Conservation (phyloP, 1,284 basidiomycete genomes). For the Schizophyllum amplum region DNA sequence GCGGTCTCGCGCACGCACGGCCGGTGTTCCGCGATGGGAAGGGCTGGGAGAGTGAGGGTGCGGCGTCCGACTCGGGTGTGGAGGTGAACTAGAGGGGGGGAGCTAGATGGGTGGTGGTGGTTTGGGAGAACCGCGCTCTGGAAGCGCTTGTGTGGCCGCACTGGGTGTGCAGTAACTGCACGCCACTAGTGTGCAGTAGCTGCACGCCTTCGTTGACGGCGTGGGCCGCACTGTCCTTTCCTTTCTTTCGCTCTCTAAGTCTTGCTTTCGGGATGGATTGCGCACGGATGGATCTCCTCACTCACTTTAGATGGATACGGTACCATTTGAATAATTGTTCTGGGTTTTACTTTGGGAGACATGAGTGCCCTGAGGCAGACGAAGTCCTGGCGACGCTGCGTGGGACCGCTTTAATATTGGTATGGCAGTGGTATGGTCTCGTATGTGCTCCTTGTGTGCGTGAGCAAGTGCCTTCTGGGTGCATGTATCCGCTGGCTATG, state of each 20-base stretch:
- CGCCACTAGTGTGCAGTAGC: not conserved
- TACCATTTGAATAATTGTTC: not conserved
- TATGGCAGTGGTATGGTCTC: no score
- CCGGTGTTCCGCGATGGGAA: constrained; percentile 40
- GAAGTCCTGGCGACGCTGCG: no score
- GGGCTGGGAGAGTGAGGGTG: constrained; percentile 1
- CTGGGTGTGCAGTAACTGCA: not conserved
- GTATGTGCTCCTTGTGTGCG: no score
- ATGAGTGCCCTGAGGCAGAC: no score
- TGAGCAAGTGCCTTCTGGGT: no score
- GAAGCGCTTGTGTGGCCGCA: not conserved
- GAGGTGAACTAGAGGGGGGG: constrained; percentile 31
- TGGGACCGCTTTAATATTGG: no score
- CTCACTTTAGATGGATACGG: not conserved
- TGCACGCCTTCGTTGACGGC: no score
- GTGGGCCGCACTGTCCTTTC: not conserved
- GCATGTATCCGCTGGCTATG: no score
- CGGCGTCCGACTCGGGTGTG: constrained; percentile 64
- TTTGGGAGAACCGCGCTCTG: not conserved
- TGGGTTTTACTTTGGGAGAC: no score
- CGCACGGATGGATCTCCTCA: not conserved
- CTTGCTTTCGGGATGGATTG: not conserved
- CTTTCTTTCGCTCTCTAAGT: not conserved
- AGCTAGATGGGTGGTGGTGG: not conserved
- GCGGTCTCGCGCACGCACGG: constrained; percentile 50